Evolutionary conservation across 495 filamentous ascomycete species (phyloP).

Genomic region (Neurospora sp.): DNA sequence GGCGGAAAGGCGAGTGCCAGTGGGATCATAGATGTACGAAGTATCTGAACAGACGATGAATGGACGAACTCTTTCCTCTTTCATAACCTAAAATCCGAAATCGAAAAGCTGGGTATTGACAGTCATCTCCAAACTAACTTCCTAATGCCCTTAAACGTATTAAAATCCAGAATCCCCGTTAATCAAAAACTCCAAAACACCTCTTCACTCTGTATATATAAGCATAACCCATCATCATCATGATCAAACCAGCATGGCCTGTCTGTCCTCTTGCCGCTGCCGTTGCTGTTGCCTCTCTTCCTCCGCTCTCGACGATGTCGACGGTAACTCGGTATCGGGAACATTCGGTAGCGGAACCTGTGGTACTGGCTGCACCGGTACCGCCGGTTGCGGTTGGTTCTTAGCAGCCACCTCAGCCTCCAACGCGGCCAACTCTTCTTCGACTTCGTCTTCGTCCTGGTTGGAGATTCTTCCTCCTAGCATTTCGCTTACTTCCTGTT

Average conservation of each 20-base stretch:
- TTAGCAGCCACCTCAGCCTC: conserved; percentile 49
- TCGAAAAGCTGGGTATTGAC: not conserved
- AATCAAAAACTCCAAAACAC: not conserved
- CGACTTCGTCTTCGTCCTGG: conserved; percentile 94
- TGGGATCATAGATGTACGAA: not conserved
- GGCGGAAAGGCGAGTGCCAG: not conserved
- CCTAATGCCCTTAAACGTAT: not conserved
- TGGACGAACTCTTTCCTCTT: not conserved
- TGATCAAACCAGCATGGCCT: conserved; percentile 37
- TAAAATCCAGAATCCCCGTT: not conserved
- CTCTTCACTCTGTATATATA: not conserved
- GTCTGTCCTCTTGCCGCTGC: conserved; percentile 21
- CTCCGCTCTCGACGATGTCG: conserved; percentile 14
- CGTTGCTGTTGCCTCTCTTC: conserved; percentile 16
- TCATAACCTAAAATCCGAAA: not conserved
- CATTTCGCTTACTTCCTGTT: conserved; percentile 82
- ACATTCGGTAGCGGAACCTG: conserved; percentile 45
- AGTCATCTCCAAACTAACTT: not conserved
- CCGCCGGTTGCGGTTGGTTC: not conserved
- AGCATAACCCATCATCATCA: not conserved
- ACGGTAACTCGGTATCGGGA: conserved; percentile 38
- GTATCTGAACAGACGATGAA: not conserved
- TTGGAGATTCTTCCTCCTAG: conserved; percentile 75
- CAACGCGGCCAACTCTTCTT: conserved; percentile 80
- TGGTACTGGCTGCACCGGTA: not conserved